phyloP scores from a whole-genome alignment of 306 rosid species.

The Acacia acuminata region DNA sequence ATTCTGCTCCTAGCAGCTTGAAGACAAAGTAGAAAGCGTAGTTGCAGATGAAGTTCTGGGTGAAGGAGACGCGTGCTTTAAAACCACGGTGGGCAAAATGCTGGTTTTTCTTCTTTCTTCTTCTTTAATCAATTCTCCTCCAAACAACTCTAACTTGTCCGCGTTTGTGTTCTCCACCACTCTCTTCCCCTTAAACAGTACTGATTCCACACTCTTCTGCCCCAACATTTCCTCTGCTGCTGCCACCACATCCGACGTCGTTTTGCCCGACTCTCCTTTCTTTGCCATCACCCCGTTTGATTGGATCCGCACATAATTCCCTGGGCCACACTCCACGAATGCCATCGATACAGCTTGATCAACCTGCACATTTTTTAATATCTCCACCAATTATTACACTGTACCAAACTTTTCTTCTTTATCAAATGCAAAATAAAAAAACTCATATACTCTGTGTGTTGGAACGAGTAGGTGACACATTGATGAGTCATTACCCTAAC shows the following conservation, averaged over 20 bases:
- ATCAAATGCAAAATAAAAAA: not conserved
- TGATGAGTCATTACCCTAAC: constrained; percentile 3
- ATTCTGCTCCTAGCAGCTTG: constrained; percentile 34
- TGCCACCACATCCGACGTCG: constrained; percentile 46
- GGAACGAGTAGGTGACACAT: not conserved
- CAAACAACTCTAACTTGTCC: constrained; percentile 71
- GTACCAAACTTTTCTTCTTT: constrained; percentile 15
- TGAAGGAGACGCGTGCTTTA: constrained; percentile 72
- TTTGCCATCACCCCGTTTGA: constrained; percentile 49
- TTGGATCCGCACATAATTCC: constrained; percentile 80
- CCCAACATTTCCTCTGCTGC: constrained; percentile 60
- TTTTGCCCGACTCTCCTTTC: constrained; percentile 9
- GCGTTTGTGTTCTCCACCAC: constrained; percentile 59
- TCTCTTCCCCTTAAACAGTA: constrained; percentile 73
- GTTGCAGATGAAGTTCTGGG: constrained; percentile 93
- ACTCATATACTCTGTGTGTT: not conserved
- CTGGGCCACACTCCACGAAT: constrained; percentile 61
- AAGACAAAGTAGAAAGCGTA: constrained; percentile 70
- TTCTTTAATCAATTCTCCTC: constrained; percentile 68
- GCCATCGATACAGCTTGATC: constrained; percentile 97
- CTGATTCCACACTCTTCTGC: constrained; percentile 77
- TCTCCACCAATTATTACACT: constrained; percentile 29
- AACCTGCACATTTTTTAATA: constrained; percentile 47
- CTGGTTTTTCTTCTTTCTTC: constrained; percentile 75
- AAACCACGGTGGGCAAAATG: constrained; percentile 60